Conservation (phyloP, 2,329 filamentous ascomycete species). For the Monosporascus sp. region DNA sequence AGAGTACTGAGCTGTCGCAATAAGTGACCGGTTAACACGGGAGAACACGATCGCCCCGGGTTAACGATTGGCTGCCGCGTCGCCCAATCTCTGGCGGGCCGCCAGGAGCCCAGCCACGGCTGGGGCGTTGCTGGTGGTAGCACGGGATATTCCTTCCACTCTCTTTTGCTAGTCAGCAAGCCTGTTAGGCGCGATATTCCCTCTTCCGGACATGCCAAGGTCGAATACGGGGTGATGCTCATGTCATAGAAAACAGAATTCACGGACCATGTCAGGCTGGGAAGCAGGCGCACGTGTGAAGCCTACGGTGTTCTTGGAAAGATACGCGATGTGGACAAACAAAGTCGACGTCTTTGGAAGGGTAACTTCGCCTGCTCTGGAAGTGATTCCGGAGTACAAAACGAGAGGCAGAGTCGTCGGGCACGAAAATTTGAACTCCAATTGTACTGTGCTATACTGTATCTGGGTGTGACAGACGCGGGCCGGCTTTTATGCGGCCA, state of each 20-base stretch:
- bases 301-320: background rate
- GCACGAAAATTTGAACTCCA: background rate
- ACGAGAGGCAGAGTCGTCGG: background rate
- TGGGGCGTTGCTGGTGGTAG: slow-evolving; percentile 16
- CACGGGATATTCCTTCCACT: slow-evolving; percentile 9
- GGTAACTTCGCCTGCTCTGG: slow-evolving; percentile 8
- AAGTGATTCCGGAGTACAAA: slow-evolving; percentile 17
- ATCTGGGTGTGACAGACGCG: slow-evolving; percentile 7
- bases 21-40: background rate
- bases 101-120: slow-evolving; percentile 14
- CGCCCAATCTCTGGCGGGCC: slow-evolving; percentile 12
- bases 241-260: background rate
- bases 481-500: slow-evolving; percentile 27
- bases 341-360: background rate
- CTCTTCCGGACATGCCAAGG: background rate
- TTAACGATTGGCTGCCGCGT: slow-evolving; percentile 20
- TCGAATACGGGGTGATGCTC: background rate
- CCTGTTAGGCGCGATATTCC: background rate
- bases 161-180: background rate
- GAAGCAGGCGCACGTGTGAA: background rate
- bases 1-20: background rate
- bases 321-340: slow-evolving; percentile 13
- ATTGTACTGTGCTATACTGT: background rate
- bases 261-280: background rate
- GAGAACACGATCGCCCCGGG: slow-evolving; percentile 16